A percentile compares a stretch with the other conserved stretches of the same genome.
phyloP scores from a whole-genome alignment of 805 yeast genomes.

The Saturnispora sekii region DNA sequence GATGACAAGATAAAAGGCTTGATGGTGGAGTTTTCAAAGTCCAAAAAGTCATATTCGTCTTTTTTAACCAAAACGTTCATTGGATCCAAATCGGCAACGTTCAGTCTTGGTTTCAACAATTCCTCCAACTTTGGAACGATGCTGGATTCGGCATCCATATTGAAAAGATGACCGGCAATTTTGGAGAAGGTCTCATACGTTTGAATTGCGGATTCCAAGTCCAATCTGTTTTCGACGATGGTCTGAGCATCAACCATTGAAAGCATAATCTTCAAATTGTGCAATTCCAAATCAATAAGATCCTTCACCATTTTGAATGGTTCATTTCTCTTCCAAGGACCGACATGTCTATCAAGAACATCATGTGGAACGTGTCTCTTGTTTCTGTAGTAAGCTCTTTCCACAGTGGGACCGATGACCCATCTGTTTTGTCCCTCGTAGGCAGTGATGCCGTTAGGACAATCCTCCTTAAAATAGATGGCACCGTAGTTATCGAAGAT shows the following conservation, averaged over 20 bases:
- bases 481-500: conserved; percentile 74
- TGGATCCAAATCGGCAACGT: conserved; percentile 83
- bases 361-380: conserved; percentile 44
- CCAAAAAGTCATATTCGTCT: conserved; percentile 48
- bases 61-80: conserved; percentile 61
- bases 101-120: conserved; percentile 62
- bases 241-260: conserved; percentile 42
- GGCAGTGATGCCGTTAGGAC: conserved; percentile 27
- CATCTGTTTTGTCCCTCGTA: conserved; percentile 74
- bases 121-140: conserved; percentile 51
- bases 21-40: conserved; percentile 72
- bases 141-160: conserved; percentile 35
- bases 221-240: conserved; percentile 30
- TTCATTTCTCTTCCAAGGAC: conserved; percentile 63
- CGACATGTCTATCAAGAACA: conserved; percentile 42
- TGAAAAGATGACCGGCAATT: conserved; percentile 51
- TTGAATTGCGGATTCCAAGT: conserved; percentile 40
- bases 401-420: conserved; percentile 87
- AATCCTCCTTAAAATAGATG: conserved; percentile 68
- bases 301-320: conserved; percentile 57
- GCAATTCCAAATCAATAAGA: conserved; percentile 59
- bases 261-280: conserved; percentile 44
- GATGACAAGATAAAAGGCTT: conserved; percentile 74
- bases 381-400: conserved; percentile 66
- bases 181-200: conserved; percentile 52